phyloP scores from a whole-genome alignment of 1,139 yeast genomes.

The Candida tunisiensis region DNA sequence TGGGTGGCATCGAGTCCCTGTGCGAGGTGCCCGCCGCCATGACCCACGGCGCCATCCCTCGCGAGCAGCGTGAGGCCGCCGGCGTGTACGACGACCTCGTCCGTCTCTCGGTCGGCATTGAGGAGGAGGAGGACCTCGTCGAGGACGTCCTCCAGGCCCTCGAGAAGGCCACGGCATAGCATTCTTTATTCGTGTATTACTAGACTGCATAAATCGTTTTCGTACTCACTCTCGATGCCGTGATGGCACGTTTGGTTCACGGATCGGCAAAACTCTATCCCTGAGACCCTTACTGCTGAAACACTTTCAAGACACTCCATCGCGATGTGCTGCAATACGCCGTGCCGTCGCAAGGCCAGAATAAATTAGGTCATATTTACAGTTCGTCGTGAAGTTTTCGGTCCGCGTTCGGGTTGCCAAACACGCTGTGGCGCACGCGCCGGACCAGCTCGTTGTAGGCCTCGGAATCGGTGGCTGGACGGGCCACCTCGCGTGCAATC shows the following conservation, averaged over 20 bases:
- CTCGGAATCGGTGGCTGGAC: slow-evolving; percentile 13
- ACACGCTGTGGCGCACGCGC: slow-evolving; percentile 47
- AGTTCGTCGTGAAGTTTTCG: slow-evolving; percentile 42
- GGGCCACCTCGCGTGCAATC: slow-evolving; percentile 41
- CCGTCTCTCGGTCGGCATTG: slow-evolving; percentile 78
- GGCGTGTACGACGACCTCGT: slow-evolving; percentile 76
- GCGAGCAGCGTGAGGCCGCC: slow-evolving; percentile 58
- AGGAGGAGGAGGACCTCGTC: slow-evolving; percentile 63
- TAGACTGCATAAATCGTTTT: not conserved
- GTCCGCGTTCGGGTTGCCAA: slow-evolving; percentile 64
- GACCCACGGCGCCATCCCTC: slow-evolving; percentile 90
- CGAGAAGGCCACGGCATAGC: slow-evolving; percentile 19
- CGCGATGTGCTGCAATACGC: not conserved
- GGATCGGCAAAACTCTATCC: too few relatives aligned
- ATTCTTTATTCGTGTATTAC: slow-evolving; percentile 1
- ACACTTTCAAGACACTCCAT: not conserved
- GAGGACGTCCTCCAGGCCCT: slow-evolving; percentile 63
- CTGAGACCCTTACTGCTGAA: not conserved
- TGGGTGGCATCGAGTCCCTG: slow-evolving; percentile 81
- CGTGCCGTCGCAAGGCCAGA: not conserved
- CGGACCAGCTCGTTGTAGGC: slow-evolving; percentile 25
- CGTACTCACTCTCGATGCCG: slow-evolving; percentile 1
- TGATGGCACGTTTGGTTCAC: slow-evolving; percentile 1
- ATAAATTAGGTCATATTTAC: slow-evolving; percentile 15
- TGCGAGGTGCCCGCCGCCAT: slow-evolving; percentile 81